Evolutionary conservation across 768 basidiomycete genomes (phyloP).

Genomic region (Lactarius sp.): DNA sequence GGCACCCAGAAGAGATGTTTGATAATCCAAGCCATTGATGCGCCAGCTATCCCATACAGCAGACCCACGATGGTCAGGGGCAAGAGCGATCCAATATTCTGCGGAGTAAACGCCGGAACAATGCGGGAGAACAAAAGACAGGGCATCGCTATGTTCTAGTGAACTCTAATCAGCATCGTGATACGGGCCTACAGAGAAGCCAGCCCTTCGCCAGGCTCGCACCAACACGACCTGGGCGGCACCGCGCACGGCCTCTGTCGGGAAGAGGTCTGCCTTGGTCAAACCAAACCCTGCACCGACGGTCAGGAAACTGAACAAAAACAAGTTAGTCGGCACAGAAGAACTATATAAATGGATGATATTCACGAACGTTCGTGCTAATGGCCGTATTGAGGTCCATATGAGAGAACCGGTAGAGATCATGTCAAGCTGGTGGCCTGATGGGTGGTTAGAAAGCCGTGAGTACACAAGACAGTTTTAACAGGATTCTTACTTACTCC

Average conservation of each 20-base stretch:
- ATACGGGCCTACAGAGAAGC: not conserved
- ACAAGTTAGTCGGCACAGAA: not conserved
- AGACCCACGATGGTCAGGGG: conserved; percentile 59
- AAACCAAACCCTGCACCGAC: conserved; percentile 51
- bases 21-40: conserved; percentile 48
- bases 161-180: not conserved
- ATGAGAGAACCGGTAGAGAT: conserved; percentile 7
- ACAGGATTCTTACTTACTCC: not conserved
- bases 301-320: conserved; percentile 44
- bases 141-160: conserved; percentile 53
- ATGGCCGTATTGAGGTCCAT: conserved; percentile 10
- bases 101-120: conserved; percentile 55
- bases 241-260: conserved; percentile 52
- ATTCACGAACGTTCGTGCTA: conserved; percentile 9
- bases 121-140: conserved; percentile 69
- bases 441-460: not conserved
- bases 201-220: not conserved
- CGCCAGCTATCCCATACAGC: conserved; percentile 54
- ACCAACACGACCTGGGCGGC: conserved; percentile 59
- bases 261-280: conserved; percentile 58
- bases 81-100: conserved; percentile 53
- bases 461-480: not conserved
- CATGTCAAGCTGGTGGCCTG: not conserved
- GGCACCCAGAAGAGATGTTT: conserved; percentile 72
- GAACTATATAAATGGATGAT: not conserved